phyloP scores from a whole-genome alignment of 345 rosid species.

The Hibiscus trionum region DNA sequence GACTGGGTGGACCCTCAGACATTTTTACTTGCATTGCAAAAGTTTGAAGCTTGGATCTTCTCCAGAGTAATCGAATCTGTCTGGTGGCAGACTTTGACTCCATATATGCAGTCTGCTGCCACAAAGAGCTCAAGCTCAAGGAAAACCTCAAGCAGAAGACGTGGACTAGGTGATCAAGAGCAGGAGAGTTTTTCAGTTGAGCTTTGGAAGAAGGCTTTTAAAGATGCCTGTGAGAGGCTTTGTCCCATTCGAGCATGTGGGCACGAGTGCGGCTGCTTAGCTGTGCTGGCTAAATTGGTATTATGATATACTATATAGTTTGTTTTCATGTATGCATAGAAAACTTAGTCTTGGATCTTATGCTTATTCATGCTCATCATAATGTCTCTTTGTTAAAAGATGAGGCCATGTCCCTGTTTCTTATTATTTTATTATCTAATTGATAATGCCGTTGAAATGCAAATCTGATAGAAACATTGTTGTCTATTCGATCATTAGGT shows the following conservation, averaged over 20 bases:
- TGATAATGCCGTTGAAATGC: slow-evolving; percentile 9
- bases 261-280: slow-evolving; percentile 87
- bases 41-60: slow-evolving; percentile 87
- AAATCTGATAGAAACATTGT: neutral
- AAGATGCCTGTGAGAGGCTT: slow-evolving; percentile 84
- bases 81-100: slow-evolving; percentile 98
- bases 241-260: slow-evolving; percentile 80
- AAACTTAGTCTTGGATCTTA: neutral
- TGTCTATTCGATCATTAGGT: slow-evolving; percentile 37
- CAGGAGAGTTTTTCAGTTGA: slow-evolving; percentile 68
- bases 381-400: slow-evolving; percentile 1
- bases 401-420: neutral
- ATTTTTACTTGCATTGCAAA: slow-evolving; percentile 57
- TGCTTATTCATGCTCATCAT: neutral
- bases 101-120: slow-evolving; percentile 72
- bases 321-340: neutral
- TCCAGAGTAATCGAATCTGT: slow-evolving; percentile 72
- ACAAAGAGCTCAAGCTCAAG: slow-evolving; percentile 50
- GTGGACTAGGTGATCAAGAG: slow-evolving; percentile 48
- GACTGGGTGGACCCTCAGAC: slow-evolving; percentile 66
- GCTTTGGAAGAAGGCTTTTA: slow-evolving; percentile 87
- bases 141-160: slow-evolving; percentile 45
- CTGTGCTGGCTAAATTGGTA: slow-evolving; percentile 76
- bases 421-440: neutral
- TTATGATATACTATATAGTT: neutral